phyloP scores from a whole-genome alignment of 177 flowering plant genomes.

The Vitis hybrid region DNA sequence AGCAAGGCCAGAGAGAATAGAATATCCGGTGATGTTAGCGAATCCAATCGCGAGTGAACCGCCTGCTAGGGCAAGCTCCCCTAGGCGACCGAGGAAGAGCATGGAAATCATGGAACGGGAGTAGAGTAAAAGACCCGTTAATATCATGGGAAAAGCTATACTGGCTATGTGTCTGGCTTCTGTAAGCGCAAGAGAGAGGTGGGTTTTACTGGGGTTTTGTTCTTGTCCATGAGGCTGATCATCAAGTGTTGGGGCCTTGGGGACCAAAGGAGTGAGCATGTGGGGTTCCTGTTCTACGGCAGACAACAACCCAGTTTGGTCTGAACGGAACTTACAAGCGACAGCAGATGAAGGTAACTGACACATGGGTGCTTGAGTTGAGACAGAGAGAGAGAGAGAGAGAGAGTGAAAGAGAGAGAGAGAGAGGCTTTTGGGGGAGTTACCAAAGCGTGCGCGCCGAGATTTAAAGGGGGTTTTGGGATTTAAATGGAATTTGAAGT shows the following conservation, averaged over 20 bases:
- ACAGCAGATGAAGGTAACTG: constrained; percentile 19
- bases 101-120: constrained; percentile 82
- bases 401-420: constrained; percentile 6
- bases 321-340: constrained; percentile 16
- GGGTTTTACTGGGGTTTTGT: constrained; percentile 21
- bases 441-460: background rate
- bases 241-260: constrained; percentile 28
- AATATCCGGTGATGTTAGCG: constrained; percentile 90
- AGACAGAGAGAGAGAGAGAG: background rate
- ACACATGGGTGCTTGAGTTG: constrained; percentile 24
- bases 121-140: constrained; percentile 71
- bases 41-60: constrained; percentile 83
- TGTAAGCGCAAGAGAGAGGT: constrained; percentile 27
- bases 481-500: constrained; percentile 2
- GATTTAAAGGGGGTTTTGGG: background rate
- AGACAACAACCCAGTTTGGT: constrained; percentile 18
- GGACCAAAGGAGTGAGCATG: constrained; percentile 34
- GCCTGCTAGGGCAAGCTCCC: constrained; percentile 70
- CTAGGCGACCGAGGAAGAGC: constrained; percentile 81
- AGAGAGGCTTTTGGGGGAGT: background rate
- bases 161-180: constrained; percentile 47
- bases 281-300: constrained; percentile 24
- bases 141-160: constrained; percentile 61
- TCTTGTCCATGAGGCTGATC: constrained; percentile 4
- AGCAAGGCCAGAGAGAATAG: constrained; percentile 78